Base-by-base conservation (phyloP, 2,329 filamentous ascomycete genomes). In the Xylaria sp. region DNA sequence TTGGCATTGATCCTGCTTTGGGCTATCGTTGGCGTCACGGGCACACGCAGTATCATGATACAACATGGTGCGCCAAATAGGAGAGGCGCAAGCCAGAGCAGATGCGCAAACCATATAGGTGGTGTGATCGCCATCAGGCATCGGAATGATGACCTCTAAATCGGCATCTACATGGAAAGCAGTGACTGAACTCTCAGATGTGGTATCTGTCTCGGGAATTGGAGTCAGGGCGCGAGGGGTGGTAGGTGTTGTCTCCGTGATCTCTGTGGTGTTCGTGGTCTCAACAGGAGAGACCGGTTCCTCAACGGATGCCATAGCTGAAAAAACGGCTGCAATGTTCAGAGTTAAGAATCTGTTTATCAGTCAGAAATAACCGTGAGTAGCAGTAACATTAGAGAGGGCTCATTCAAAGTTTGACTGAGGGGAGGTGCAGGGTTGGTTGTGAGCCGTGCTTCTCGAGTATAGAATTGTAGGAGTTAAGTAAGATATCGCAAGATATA, bases 11-110 rank as follows among this genome's bases (percentile, higher is more conserved):
- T 20, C 45, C 4, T 41, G 13, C 23, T 56, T 60, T 6, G 6
- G 13, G 6, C 48, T 60, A 8, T 45, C 39, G 13, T 52, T 34
- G 9, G 20, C 30, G 4, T 28, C 32, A 7, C 25, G 43, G 30
- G 25, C 36, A 45, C 18, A 13, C 18, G 56, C 23, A 23, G 50
- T 34, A 25, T 67, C 41, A 0, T 43, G 52, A 48, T 72, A 73
- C 7, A 76, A 23, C 34, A 70, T 57, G 12, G 52, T 32, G 6
- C 72, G 69, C 72, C 73, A 76, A 36, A 72, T 65, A 6, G 68
- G 60, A 10, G 75, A 76, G 0, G 72, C 73, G 20, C 55, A 65
- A 8, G 70, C 66, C 32, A 76, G 9, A 4, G 63, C 60, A 23
- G 60, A 64, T 1, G 72, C 63, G n/a, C 64, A 71, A 4, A 75